Percentiles rank a stretch among this genome's conserved stretches.
Conservation (phyloP, 805 yeast genomes). For the Kregervanrija delftensis region DNA sequence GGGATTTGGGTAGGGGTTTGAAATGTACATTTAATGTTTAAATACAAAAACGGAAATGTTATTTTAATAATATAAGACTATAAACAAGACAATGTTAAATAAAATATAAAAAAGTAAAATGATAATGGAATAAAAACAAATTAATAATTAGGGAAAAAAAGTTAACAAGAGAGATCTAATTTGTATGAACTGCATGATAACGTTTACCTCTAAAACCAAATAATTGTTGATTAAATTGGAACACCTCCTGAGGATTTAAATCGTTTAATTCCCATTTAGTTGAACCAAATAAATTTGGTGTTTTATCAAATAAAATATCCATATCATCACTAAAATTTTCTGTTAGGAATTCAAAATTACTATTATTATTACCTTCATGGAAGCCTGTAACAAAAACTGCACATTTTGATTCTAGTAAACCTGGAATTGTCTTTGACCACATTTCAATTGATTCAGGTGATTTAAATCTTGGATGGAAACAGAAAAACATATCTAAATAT, state of each 20-base stretch:
- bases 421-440: slow-evolving; percentile 84
- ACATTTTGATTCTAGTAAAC: slow-evolving; percentile 87
- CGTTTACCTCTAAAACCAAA: slow-evolving; percentile 96
- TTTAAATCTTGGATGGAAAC: slow-evolving; percentile 92
- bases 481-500: slow-evolving; percentile 83
- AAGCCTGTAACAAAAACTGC: slow-evolving; percentile 87
- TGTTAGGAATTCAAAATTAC: slow-evolving; percentile 68
- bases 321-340: slow-evolving; percentile 64
- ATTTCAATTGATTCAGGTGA: slow-evolving; percentile 71
- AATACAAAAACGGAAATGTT: not conserved
- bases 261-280: slow-evolving; percentile 95
- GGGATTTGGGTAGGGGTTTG: too few species aligned
- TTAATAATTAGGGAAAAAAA: not conserved
- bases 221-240: slow-evolving; percentile 82
- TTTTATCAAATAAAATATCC: slow-evolving; percentile 73
- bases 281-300: slow-evolving; percentile 69
- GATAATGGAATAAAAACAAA: not conserved
- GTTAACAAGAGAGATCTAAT: slow-evolving; percentile 4
- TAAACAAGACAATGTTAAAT: slow-evolving; percentile 2
- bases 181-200: slow-evolving; percentile 67
- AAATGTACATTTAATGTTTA: too few species aligned
- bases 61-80: not conserved
- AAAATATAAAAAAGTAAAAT: not conserved
- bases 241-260: slow-evolving; percentile 84
- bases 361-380: slow-evolving; percentile 61